Percentiles rank a stretch among this genome's conserved stretches.
Conservation (phyloP, 2,329 filamentous ascomycete genomes). For the Aureobasidium leucospermi region DNA sequence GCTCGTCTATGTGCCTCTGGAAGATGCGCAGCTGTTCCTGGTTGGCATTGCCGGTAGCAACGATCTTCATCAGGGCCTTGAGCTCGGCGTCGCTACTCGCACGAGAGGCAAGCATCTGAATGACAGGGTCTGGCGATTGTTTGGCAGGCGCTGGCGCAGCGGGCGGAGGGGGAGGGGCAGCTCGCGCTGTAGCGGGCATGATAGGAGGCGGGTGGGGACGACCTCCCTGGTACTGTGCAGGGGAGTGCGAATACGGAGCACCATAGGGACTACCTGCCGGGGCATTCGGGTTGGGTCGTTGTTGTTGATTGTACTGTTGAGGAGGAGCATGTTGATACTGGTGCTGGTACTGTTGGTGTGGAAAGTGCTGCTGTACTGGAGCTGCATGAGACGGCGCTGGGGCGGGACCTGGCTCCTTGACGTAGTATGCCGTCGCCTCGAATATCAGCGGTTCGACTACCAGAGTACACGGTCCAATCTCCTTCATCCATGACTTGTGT, state of each 20-base stretch:
- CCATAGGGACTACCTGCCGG: slow-evolving; percentile 15
- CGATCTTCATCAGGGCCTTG: slow-evolving; percentile 74
- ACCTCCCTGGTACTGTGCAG: not conserved
- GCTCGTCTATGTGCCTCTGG: slow-evolving; percentile 72
- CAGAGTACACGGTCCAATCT: slow-evolving; percentile 65
- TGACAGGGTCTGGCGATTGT: slow-evolving; percentile 60
- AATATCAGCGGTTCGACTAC: slow-evolving; percentile 74
- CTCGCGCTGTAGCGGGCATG: slow-evolving; percentile 17
- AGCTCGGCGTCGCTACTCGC: slow-evolving; percentile 66
- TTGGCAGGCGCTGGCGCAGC: slow-evolving; percentile 21
- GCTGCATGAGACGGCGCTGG: slow-evolving; percentile 11
- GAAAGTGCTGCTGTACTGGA: slow-evolving; percentile 6
- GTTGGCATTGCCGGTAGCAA: slow-evolving; percentile 66
- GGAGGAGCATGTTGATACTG: slow-evolving; percentile 2
- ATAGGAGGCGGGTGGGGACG: slow-evolving; percentile 21
- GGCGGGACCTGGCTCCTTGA: slow-evolving; percentile 49
- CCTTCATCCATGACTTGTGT: slow-evolving; percentile 31
- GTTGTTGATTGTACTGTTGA: slow-evolving; percentile 14
- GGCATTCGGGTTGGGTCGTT: slow-evolving; percentile 21
- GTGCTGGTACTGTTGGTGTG: slow-evolving; percentile 7
- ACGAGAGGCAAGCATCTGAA: slow-evolving; percentile 68
- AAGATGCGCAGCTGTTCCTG: slow-evolving; percentile 67
- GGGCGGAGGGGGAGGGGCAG: slow-evolving; percentile 15
- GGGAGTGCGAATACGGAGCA: slow-evolving; percentile 1
- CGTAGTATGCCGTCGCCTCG: slow-evolving; percentile 65